Conservation (phyloP, 2,329 filamentous ascomycete species). For the Gaeumannomyces tritici region DNA sequence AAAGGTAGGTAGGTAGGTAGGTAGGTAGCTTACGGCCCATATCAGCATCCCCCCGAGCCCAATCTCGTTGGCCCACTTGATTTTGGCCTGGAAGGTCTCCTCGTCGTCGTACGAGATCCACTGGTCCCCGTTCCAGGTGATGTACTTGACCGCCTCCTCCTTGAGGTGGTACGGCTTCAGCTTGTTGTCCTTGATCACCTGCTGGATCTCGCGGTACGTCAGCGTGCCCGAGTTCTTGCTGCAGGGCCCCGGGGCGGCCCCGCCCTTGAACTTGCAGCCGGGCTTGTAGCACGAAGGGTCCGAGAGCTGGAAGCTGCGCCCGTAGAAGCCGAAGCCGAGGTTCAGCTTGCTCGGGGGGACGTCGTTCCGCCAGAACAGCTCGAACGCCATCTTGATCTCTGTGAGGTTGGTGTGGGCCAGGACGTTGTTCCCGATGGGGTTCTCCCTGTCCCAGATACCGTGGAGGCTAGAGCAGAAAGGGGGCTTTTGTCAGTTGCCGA, state of each 20-base stretch:
- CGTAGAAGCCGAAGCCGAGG: conserved; percentile 35
- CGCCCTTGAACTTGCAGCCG: conserved; percentile 13
- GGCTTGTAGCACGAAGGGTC: conserved; percentile 11
- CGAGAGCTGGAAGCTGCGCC: conserved; percentile 14
- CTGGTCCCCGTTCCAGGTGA: conserved; percentile 19
- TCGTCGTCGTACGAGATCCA: conserved; percentile 27
- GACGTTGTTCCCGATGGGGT: conserved; percentile 22
- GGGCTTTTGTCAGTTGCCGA: no score
- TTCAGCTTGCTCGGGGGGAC: conserved; percentile 29
- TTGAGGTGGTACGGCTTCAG: conserved; percentile 10
- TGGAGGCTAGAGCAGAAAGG: no score
- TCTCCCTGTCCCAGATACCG: conserved; percentile 14
- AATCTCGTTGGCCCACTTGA: conserved; percentile 14
- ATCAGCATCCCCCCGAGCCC: conserved; percentile 17
- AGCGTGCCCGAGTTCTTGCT: conserved; percentile 11
- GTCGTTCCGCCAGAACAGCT: conserved; percentile 34
- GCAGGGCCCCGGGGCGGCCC: conserved; percentile 11
- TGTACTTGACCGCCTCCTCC: conserved; percentile 15
- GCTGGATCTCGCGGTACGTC: conserved; percentile 12
- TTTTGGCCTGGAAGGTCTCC: conserved; percentile 20
- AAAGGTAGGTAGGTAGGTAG: no score
- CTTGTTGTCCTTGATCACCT: conserved; percentile 2
- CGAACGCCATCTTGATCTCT: conserved; percentile 28
- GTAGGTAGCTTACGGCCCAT: conserved; percentile 17
- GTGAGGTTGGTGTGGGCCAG: conserved; percentile 34